Conservation (phyloP, 2,329 filamentous ascomycete species). For the Emergomyces orientalis region DNA sequence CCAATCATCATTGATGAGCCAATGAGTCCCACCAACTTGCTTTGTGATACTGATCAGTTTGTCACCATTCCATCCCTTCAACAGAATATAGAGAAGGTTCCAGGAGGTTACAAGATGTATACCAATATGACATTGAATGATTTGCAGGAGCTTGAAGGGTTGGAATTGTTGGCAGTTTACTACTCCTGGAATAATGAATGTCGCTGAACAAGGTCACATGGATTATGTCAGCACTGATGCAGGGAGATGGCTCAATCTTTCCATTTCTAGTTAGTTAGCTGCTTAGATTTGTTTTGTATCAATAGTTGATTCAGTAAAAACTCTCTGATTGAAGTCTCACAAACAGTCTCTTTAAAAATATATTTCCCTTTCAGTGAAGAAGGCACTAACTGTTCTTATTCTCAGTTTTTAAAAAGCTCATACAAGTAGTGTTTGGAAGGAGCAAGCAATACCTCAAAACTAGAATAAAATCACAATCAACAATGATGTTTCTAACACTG, state of each 20-base stretch:
- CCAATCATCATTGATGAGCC: not conserved
- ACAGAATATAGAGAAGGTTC: conserved; percentile 1
- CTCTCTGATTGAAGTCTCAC: not conserved
- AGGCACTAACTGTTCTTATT: not conserved
- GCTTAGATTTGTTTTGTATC: not conserved
- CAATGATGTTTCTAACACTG: not conserved
- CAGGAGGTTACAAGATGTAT: not conserved
- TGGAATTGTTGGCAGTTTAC: not conserved
- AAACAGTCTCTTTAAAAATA: not conserved
- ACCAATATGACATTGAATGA: not conserved
- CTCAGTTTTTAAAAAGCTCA: not conserved
- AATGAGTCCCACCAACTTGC: not conserved
- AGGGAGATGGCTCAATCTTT: not conserved
- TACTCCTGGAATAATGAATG: not conserved
- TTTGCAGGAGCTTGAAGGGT: not conserved
- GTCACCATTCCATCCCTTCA: not conserved
- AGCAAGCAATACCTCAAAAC: not conserved
- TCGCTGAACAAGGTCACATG: not conserved
- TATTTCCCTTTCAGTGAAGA: not conserved
- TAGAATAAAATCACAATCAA: not conserved
- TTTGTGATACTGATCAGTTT: too few relatives aligned
- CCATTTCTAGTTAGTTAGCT: not conserved
- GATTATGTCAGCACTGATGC: not conserved
- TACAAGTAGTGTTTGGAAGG: not conserved
- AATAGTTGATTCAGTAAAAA: not conserved